Conservation (phyloP, 2,329 filamentous ascomycete genomes). For the Colletotrichum shisoi region DNA sequence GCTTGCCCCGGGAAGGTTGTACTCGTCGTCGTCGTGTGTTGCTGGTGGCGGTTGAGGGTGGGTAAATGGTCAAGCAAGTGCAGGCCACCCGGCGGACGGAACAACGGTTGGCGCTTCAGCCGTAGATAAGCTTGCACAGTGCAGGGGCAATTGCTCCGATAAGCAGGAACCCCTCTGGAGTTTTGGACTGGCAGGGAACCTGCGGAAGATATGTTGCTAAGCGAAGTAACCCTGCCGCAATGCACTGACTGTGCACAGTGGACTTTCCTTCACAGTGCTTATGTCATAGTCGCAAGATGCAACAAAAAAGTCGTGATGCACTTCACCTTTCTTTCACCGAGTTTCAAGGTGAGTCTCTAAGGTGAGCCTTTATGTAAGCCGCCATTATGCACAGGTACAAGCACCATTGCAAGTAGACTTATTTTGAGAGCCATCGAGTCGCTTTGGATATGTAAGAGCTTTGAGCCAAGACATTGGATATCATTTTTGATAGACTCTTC, state of each 20-base stretch:
- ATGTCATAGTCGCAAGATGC: constrained; percentile 27
- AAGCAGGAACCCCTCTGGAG: constrained; percentile 31
- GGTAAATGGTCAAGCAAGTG: background rate
- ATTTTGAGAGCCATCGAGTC: background rate
- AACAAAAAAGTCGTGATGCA: constrained; percentile 1
- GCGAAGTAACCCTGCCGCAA: constrained; percentile 17
- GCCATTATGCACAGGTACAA: too few relatives aligned
- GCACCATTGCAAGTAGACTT: background rate
- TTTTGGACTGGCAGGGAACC: constrained; percentile 10
- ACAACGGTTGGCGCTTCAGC: constrained; percentile 18
- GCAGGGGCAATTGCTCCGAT: constrained; percentile 29
- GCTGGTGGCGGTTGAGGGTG: constrained; percentile 27
- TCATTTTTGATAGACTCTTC: constrained; percentile 36
- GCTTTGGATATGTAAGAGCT: background rate
- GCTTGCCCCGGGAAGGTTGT: constrained; percentile 2
- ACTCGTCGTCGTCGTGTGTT: constrained; percentile 3
- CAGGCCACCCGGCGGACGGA: constrained; percentile 8
- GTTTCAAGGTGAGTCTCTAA: background rate
- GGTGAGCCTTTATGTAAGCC: too few relatives aligned
- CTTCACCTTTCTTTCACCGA: background rate
- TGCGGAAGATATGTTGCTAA: constrained; percentile 2
- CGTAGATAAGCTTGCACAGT: constrained; percentile 37
- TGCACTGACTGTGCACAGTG: background rate
- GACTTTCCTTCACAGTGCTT: constrained; percentile 15
- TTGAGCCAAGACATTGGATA: constrained; percentile 31